These are phyloP conservation scores for Cordyceps tenuipes DNA, from an alignment of 2,329 filamentous ascomycete species.

Conservation along the genomic window DNA sequence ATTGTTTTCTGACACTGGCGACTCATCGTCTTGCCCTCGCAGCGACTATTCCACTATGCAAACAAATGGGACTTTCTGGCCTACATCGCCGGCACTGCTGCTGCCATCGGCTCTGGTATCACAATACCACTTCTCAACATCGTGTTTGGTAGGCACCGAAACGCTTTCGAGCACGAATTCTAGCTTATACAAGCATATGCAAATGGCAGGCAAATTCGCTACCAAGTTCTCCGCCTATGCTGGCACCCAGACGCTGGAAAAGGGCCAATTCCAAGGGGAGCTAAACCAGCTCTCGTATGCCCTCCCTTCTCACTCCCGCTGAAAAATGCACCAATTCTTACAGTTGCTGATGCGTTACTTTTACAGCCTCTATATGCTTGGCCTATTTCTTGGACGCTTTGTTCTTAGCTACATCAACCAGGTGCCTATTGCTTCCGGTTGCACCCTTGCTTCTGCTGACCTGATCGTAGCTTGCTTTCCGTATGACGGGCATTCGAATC, in stretches of 20 bases:
- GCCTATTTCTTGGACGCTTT: neutral
- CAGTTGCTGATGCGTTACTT: constrained; percentile 11
- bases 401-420: constrained; percentile 55
- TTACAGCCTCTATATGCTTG: neutral
- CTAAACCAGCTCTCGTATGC: neutral
- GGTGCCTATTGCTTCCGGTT: constrained; percentile 19
- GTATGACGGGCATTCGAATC: constrained; percentile 53
- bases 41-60: constrained; percentile 49
- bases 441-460: neutral
- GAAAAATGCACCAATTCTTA: neutral
- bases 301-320: too few relatives aligned
- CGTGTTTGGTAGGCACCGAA: constrained; percentile 37
- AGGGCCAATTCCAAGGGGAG: neutral
- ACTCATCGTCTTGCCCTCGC: neutral
- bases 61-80: constrained; percentile 42
- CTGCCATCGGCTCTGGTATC: constrained; percentile 43
- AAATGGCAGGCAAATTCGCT: constrained; percentile 41
- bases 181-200: constrained; percentile 8
- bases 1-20: neutral
- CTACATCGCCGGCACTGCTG: constrained; percentile 33
- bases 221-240: constrained; percentile 20
- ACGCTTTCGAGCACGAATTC: neutral
- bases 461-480: constrained; percentile 43
- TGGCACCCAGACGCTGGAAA: neutral
- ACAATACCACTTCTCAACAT: constrained; percentile 53